Evolutionary conservation across 2,329 filamentous ascomycete species (phyloP), one percentile per base, ranked within the genome.

Genomic region (Penicillium polonicum): DNA sequence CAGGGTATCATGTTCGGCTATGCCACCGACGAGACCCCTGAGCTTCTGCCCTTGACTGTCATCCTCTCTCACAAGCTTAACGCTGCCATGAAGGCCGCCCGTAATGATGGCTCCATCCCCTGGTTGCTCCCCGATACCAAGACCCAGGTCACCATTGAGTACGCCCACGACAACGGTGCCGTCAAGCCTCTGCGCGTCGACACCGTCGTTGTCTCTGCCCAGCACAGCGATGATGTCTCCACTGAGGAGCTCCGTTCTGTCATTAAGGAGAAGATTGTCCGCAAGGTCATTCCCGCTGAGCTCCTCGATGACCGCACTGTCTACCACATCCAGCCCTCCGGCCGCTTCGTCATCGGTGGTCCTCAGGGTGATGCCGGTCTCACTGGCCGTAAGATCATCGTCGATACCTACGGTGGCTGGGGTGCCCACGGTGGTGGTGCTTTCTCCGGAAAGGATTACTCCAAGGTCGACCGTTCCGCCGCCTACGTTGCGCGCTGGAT

Each of bases 1-100:
- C 94, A 99, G 85, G 94, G 94, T 85, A 97, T 99, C 85, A 99
- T 99, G 94, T 99, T 99, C 81, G 94, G 94, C 73, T 99, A 99
- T 85, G 94, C 94, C 79, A 96, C 94, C 73, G 94, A 99, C 74
- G 94, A 99, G 86, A 97, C 94, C 72, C 92, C 93, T 62, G 94
- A 99, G 83, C 86, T 96, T 70, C 90, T 97, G 77, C 94, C 94
- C 68, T 84, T 99, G 73, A 97, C 93, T 72, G 85, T 97, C 70
- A 86, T 93, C 73, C 87, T 97, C 74, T 89, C 94, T 74, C 94
- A 99, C 87, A 92, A 92, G 85, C 90, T 99, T 71, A 99, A 99
- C 83, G 85, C 88, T 75, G 91, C 91, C 78, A 96, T 99, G 92
- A 90, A 87, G 65, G 84, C 88, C 70, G 92, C 93, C 74, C 91